Conservation (phyloP, 2,329 filamentous ascomycete genomes). For the Meredithiella fracta region DNA sequence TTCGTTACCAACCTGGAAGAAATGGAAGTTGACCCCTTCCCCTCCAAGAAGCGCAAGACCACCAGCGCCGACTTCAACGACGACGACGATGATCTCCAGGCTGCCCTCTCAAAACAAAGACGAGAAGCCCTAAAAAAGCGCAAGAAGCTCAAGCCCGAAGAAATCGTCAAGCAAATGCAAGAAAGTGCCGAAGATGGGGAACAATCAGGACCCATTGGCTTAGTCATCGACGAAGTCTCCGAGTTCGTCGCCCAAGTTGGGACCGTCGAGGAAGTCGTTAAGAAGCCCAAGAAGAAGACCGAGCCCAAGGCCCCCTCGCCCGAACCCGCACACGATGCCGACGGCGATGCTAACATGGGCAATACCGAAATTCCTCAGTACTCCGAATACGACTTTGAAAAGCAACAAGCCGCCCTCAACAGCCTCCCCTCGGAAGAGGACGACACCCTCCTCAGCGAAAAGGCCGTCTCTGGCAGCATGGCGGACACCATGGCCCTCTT, state of each 20-base stretch:
- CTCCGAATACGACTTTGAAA: slow-evolving; percentile 22
- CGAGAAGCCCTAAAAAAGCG: slow-evolving; percentile 77
- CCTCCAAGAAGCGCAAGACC: slow-evolving; percentile 43
- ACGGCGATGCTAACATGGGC: slow-evolving; percentile 23
- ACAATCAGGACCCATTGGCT: slow-evolving; percentile 32
- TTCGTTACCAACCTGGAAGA: slow-evolving; percentile 24
- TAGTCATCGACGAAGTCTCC: slow-evolving; percentile 90
- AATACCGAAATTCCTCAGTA: slow-evolving; percentile 12
- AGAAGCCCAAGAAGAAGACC: slow-evolving; percentile 34
- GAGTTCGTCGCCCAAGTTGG: slow-evolving; percentile 83
- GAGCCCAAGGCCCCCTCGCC: slow-evolving; percentile 24
- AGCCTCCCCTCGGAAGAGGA: slow-evolving; percentile 13
- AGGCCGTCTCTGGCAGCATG: slow-evolving; percentile 59
- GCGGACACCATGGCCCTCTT: slow-evolving; percentile 71
- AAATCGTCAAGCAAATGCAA: slow-evolving; percentile 66
- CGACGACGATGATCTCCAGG: slow-evolving; percentile 87
- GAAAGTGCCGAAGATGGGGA: slow-evolving; percentile 35
- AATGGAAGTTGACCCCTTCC: slow-evolving; percentile 60
- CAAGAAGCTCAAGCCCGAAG: slow-evolving; percentile 71
- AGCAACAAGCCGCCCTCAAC: slow-evolving; percentile 20
- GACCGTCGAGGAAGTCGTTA: slow-evolving; percentile 42
- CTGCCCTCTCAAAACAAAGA: slow-evolving; percentile 67
- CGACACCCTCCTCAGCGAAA: slow-evolving; percentile 48
- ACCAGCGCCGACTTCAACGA: slow-evolving; percentile 61
- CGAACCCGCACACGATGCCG: slow-evolving; percentile 24